phyloP scores from a whole-genome alignment of 441 rosid genomes.

The Lepidium campestre region DNA sequence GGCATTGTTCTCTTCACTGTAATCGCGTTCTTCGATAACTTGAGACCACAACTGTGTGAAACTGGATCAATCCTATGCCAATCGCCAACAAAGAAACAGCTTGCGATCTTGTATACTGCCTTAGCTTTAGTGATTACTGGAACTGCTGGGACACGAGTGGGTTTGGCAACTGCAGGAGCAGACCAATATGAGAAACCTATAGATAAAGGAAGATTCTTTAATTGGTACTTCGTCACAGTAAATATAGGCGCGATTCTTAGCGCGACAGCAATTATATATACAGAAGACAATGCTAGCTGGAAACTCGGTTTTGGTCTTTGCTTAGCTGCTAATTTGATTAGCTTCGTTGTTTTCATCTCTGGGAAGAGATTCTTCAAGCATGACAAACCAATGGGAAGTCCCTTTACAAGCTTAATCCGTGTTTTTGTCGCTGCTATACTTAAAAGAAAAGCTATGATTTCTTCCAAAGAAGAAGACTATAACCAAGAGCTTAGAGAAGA shows the following conservation, averaged over 20 bases:
- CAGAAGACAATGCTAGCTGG: conserved; percentile 49
- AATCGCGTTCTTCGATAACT: conserved; percentile 25
- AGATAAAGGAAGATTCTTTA: conserved; percentile 44
- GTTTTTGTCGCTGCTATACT: conserved; percentile 34
- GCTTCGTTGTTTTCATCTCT: conserved; percentile 24
- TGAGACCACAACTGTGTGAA: conserved; percentile 26
- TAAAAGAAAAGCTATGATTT: conserved; percentile 25
- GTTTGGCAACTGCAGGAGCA: conserved; percentile 44
- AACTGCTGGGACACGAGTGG: conserved; percentile 29
- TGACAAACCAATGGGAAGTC: conserved; percentile 44
- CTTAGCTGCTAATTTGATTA: conserved; percentile 23
- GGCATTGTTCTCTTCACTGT: conserved; percentile 28
- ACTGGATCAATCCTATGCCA: conserved; percentile 19
- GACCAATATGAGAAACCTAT: conserved; percentile 37
- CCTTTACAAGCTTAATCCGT: conserved; percentile 34
- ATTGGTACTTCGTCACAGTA: conserved; percentile 35
- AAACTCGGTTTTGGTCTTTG: conserved; percentile 41
- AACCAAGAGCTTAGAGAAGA: not conserved
- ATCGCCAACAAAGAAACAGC: conserved; percentile 22
- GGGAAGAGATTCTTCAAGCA: conserved; percentile 36
- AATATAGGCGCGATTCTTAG: not conserved
- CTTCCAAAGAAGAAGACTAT: conserved; percentile 28
- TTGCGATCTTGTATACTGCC: conserved; percentile 23
- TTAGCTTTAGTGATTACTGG: conserved; percentile 26
- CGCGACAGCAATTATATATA: conserved; percentile 32